A percentile compares a stretch with the other conserved stretches of the same genome.
These are phyloP conservation scores for Parathielavia appendiculata DNA, from an alignment of 495 filamentous ascomycete genomes.

Conservation along the genomic window DNA sequence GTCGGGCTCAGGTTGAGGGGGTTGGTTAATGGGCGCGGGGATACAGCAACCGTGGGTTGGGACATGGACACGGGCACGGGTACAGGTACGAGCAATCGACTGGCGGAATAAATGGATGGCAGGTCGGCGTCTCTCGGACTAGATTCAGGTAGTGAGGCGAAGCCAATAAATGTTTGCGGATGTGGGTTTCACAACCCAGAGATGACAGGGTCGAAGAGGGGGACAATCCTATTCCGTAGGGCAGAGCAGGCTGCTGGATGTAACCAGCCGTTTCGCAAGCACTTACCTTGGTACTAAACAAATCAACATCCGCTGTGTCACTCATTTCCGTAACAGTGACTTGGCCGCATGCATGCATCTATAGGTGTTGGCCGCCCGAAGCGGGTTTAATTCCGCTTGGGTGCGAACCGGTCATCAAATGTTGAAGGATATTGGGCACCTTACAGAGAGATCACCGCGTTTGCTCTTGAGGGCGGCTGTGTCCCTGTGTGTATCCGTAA, in stretches of 20 bases:
- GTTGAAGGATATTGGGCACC: too few species aligned
- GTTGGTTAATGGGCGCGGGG: neutral
- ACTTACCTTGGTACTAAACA: too few species aligned
- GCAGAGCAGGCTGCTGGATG: neutral
- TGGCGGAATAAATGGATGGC: neutral
- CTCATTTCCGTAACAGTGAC: slow-evolving; percentile 1
- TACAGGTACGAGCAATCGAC: neutral
- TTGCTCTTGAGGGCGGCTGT: too few species aligned
- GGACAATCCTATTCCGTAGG: neutral
- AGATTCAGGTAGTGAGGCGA: neutral
- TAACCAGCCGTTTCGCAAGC: neutral
- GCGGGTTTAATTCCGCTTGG: too few species aligned
- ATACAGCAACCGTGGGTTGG: slow-evolving; percentile 3
- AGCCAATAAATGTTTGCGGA: neutral
- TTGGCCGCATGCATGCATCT: too few species aligned
- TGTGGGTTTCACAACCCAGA: slow-evolving; percentile 13
- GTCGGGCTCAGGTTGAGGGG: neutral
- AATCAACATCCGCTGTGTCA: neutral
- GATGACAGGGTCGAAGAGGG: neutral
- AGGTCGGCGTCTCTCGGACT: neutral
- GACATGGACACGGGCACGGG: neutral
- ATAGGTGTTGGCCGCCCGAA: too few species aligned
- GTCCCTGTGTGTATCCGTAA: too few species aligned
- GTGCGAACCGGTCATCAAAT: too few species aligned
- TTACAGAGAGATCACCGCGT: too few species aligned